A percentile compares a stretch with the other conserved stretches of the same genome.
Conservation (phyloP, 805 yeast genomes). For the Ogataea haglerorum region DNA sequence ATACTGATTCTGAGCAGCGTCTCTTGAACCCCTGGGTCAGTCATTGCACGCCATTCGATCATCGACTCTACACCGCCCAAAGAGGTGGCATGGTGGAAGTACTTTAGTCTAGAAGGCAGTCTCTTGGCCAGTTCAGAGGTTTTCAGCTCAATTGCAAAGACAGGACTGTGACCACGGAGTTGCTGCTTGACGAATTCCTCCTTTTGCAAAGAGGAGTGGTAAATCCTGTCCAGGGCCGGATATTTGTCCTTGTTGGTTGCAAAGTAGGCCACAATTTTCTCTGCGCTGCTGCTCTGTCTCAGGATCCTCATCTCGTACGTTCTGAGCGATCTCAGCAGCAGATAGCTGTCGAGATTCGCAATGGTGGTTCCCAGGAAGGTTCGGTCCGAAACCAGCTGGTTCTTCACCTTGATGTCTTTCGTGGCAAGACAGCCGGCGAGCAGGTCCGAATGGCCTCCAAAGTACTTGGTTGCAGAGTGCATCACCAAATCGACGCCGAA, state of each 20-base stretch:
- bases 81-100: constrained; percentile 88
- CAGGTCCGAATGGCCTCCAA: constrained; percentile 94
- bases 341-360: constrained; percentile 71
- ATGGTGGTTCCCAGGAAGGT: constrained; percentile 73
- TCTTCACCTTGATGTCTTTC: constrained; percentile 47
- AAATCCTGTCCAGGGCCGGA: constrained; percentile 48
- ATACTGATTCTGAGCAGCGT: constrained; percentile 69
- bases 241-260: constrained; percentile 45
- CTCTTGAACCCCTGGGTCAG: constrained; percentile 55
- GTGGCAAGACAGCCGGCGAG: constrained; percentile 77
- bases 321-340: constrained; percentile 75
- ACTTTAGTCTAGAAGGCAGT: constrained; percentile 62
- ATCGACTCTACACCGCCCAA: constrained; percentile 90
- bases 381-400: constrained; percentile 57
- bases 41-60: constrained; percentile 85
- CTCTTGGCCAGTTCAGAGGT: constrained; percentile 52
- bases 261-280: constrained; percentile 57
- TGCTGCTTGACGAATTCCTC: constrained; percentile 68
- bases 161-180: constrained; percentile 65
- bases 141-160: constrained; percentile 60
- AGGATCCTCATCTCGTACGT: constrained; percentile 71
- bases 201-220: constrained; percentile 74
- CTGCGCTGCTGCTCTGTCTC: constrained; percentile 63
- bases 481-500: constrained; percentile 86
- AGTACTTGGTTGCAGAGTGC: constrained; percentile 91